Conservation (phyloP, 192 early-diverging fungal genomes). For the Coemansia asiatica region DNA sequence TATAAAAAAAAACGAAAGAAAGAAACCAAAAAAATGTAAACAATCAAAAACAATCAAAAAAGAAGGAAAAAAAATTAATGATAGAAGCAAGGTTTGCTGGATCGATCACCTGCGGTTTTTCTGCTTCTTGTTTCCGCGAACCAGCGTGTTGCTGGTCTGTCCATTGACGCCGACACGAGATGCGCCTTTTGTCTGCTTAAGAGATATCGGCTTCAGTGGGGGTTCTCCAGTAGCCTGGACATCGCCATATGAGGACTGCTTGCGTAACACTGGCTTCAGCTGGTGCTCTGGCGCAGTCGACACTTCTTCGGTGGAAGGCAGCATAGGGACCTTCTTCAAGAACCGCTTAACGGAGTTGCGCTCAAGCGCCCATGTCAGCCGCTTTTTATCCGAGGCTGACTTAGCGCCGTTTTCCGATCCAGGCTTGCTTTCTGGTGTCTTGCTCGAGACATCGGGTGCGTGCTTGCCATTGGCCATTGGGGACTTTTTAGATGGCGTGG, state of each 20-base stretch:
- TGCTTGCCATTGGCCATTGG: not conserved
- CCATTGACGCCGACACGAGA: slow-evolving; percentile 15
- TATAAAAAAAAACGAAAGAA: too few species aligned
- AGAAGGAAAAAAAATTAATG: slow-evolving; percentile 3
- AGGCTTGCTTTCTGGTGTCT: not conserved
- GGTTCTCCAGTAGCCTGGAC: slow-evolving; percentile 5
- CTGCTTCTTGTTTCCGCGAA: slow-evolving; percentile 10
- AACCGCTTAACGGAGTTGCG: slow-evolving; percentile 53
- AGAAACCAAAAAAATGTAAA: not conserved
- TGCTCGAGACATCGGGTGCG: not conserved
- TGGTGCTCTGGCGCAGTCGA: slow-evolving; percentile 1
- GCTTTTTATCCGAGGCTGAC: slow-evolving; percentile 25
- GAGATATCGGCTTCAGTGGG: slow-evolving; percentile 14
- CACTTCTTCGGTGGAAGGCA: slow-evolving; percentile 23
- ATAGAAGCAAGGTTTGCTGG: too few species aligned
- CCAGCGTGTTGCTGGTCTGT: slow-evolving; percentile 8
- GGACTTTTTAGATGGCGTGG: not conserved
- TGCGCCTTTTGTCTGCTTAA: slow-evolving; percentile 6
- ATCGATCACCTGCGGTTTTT: slow-evolving; percentile 7
- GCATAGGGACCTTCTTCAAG: slow-evolving; percentile 47
- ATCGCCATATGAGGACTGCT: slow-evolving; percentile 38
- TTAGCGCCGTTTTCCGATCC: not conserved
- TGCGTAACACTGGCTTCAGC: slow-evolving; percentile 49
- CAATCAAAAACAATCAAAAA: not conserved
- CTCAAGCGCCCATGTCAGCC: slow-evolving; percentile 47